Evolutionary conservation across 2,329 filamentous ascomycete species (phyloP).

Genomic region (Microsporum audouinii): DNA sequence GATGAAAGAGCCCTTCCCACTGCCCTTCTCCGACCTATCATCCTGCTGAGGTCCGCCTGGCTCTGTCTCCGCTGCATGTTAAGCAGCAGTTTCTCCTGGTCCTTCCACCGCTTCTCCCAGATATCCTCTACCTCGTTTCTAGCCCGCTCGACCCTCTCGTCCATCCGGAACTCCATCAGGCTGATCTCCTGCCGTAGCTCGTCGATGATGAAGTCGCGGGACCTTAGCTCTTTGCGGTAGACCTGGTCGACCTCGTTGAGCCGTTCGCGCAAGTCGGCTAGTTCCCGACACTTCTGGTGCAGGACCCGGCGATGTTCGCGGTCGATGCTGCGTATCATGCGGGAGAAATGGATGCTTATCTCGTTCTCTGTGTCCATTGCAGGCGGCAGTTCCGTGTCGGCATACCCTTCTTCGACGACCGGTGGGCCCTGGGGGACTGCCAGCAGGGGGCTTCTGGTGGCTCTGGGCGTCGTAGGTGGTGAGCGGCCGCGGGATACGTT

Average conservation of each 20-base stretch:
- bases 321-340: constrained; percentile 23
- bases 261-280: constrained; percentile 19
- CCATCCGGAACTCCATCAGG: constrained; percentile 17
- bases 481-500: not conserved
- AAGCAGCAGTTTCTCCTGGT: constrained; percentile 16
- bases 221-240: constrained; percentile 21
- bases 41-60: not conserved
- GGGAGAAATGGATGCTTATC: constrained; percentile 21
- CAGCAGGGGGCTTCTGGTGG: constrained; percentile 1
- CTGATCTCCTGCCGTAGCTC: constrained; percentile 19
- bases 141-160: constrained; percentile 21
- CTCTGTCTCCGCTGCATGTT: not conserved
- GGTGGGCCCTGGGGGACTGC: constrained; percentile 11
- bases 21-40: not conserved
- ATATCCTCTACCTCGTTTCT: constrained; percentile 25
- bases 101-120: constrained; percentile 27
- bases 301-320: constrained; percentile 21
- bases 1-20: not conserved
- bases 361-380: constrained; percentile 24
- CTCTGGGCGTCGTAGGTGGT: not conserved
- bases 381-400: constrained; percentile 15
- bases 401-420: constrained; percentile 14
- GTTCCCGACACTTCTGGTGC: constrained; percentile 21
- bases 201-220: constrained; percentile 21
- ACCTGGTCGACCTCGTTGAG: constrained; percentile 24